These are phyloP conservation scores for Schizonepeta tenuifolia DNA, from an alignment of 257 asterid species.

Conservation along the genomic window DNA sequence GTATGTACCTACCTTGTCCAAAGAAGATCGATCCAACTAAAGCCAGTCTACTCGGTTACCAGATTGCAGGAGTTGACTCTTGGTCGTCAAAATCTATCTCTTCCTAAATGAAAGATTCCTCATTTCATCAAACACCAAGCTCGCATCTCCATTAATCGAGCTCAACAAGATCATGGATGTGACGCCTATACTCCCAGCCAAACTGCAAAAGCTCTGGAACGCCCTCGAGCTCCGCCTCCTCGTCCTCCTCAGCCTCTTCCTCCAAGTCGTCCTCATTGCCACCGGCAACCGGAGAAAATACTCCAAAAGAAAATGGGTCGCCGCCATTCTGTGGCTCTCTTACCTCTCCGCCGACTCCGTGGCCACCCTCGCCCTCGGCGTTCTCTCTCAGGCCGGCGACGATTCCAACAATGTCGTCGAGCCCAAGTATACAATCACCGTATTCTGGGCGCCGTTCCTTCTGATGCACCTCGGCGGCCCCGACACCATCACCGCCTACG, in stretches of 20 bases:
- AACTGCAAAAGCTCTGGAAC: slow-evolving; percentile 25
- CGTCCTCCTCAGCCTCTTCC: slow-evolving; percentile 31
- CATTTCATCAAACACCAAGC: background rate
- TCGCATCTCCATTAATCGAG: background rate
- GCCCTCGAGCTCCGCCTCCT: slow-evolving; percentile 26
- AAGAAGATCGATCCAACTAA: too few relatives aligned
- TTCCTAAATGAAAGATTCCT: background rate
- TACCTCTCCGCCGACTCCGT: slow-evolving; percentile 42
- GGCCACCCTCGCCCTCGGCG: slow-evolving; percentile 42
- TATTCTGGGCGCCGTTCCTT: slow-evolving; percentile 51
- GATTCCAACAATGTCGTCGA: background rate
- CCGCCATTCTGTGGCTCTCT: slow-evolving; percentile 23
- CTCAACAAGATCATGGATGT: background rate
- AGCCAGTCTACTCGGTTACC: too few relatives aligned
- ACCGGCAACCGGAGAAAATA: slow-evolving; percentile 35
- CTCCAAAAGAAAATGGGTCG: slow-evolving; percentile 18
- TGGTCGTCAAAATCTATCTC: too few relatives aligned
- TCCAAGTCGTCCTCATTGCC: slow-evolving; percentile 18
- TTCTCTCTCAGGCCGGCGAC: slow-evolving; percentile 31
- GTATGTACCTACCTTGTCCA: too few relatives aligned
- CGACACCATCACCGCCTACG: slow-evolving; percentile 48
- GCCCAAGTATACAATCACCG: slow-evolving; percentile 9
- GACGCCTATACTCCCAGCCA: background rate
- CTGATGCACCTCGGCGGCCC: slow-evolving; percentile 54
- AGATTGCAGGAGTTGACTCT: background rate